Conservation (phyloP, 768 basidiomycete species). For the Neoboletus subvelutipes region DNA sequence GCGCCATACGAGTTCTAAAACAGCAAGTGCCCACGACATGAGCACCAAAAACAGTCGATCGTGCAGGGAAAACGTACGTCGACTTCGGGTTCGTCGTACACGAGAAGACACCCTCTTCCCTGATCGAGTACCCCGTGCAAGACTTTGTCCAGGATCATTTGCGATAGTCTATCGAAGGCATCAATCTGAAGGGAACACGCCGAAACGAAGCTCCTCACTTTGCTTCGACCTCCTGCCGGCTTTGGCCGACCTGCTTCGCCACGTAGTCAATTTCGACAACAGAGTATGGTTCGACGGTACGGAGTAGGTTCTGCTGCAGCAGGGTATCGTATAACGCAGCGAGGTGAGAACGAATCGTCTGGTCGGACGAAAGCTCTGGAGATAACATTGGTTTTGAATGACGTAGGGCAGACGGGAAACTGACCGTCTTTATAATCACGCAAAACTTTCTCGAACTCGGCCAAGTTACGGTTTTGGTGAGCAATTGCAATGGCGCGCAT, state of each 20-base stretch:
- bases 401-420: constrained; percentile 10
- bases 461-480: constrained; percentile 87
- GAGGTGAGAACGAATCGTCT: constrained; percentile 93
- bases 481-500: constrained; percentile 95
- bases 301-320: constrained; percentile 90
- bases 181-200: constrained; percentile 2
- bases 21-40: neutral
- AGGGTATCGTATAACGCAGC: constrained; percentile 93
- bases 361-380: constrained; percentile 90
- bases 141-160: constrained; percentile 97
- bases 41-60: neutral
- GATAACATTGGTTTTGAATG: neutral
- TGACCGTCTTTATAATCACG: constrained; percentile 81
- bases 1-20: constrained; percentile 81
- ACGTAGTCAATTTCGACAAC: constrained; percentile 90
- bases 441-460: constrained; percentile 85
- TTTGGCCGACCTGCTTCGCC: constrained; percentile 83
- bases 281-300: constrained; percentile 95
- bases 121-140: constrained; percentile 97
- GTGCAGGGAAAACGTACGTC: constrained; percentile 60
- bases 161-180: constrained; percentile 63
- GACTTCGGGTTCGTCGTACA: constrained; percentile 84
- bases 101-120: constrained; percentile 84
- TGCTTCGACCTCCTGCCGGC: constrained; percentile 82
- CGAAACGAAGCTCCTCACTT: constrained; percentile 55